Percentiles rank a stretch among this genome's conserved stretches.
phyloP scores from a whole-genome alignment of 352 stramenopile species.

The Phytophthora europaea region DNA sequence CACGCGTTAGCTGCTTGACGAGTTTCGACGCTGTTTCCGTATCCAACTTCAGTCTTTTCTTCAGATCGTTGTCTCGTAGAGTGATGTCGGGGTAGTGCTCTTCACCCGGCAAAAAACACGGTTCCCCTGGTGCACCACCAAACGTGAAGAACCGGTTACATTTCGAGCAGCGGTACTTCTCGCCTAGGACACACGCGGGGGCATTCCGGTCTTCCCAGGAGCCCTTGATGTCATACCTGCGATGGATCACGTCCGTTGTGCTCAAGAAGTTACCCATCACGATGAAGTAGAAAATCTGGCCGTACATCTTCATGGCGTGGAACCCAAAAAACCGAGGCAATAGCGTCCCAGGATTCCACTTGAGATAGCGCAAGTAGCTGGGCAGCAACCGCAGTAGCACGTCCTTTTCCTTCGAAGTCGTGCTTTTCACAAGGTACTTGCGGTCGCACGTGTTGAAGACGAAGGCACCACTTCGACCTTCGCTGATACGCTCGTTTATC shows the following conservation, averaged over 20 bases:
- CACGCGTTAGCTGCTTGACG: constrained; percentile 83
- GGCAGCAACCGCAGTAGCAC: constrained; percentile 85
- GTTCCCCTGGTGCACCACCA: constrained; percentile 48
- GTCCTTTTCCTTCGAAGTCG: constrained; percentile 81
- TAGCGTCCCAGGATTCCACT: constrained; percentile 89
- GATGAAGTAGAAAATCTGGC: constrained; percentile 92
- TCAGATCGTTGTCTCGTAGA: constrained; percentile 88
- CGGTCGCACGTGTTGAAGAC: constrained; percentile 92
- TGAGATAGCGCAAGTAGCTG: constrained; percentile 87
- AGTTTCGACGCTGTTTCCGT: constrained; percentile 57
- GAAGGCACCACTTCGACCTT: constrained; percentile 90
- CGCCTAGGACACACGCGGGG: constrained; percentile 74
- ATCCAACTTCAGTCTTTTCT: constrained; percentile 84
- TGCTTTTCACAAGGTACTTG: constrained; percentile 94
- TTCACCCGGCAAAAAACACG: constrained; percentile 65
- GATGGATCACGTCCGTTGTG: constrained; percentile 86
- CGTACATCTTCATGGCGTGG: constrained; percentile 94
- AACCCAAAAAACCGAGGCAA: constrained; percentile 92
- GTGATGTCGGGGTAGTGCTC: constrained; percentile 89
- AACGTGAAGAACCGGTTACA: constrained; percentile 90
- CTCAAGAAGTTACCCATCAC: constrained; percentile 94
- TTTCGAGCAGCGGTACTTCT: constrained; percentile 86
- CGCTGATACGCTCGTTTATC: constrained; percentile 91
- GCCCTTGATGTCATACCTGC: constrained; percentile 93
- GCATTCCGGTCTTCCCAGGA: constrained; percentile 91